These are phyloP conservation scores for Gnomoniopsis smithogilvyi DNA, from an alignment of 2,329 filamentous ascomycete species.

Conservation along the genomic window DNA sequence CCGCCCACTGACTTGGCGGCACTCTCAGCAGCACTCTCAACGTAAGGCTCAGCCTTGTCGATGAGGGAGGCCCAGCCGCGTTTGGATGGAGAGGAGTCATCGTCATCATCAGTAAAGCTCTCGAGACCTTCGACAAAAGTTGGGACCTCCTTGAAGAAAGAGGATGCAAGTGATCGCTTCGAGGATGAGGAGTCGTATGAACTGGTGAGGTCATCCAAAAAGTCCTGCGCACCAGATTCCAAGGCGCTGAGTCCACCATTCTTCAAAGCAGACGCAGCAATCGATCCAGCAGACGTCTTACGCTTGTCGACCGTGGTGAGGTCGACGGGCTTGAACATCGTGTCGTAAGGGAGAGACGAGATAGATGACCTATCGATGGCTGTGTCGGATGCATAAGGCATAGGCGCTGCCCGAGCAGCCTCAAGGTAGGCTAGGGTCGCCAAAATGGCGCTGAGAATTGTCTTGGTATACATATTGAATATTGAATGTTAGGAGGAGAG, in stretches of 20 bases:
- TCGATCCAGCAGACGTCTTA: too few species aligned
- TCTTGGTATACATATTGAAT: constrained; percentile 4
- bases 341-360: background rate
- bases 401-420: background rate
- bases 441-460: background rate
- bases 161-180: background rate
- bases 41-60: background rate
- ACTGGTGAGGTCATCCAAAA: too few species aligned
- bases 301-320: too few species aligned
- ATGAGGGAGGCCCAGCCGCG: background rate
- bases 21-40: background rate
- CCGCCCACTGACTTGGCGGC: background rate
- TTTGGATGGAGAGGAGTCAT: too few species aligned
- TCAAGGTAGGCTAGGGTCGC: constrained; percentile 4
- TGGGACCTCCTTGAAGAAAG: background rate
- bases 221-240: too few species aligned
- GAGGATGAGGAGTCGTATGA: background rate
- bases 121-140: too few species aligned
- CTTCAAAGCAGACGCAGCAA: too few species aligned
- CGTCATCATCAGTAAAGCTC: too few species aligned
- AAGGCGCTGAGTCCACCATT: too few species aligned
- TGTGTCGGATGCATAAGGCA: background rate
- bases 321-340: background rate
- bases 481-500: background rate
- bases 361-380: background rate